Percentiles rank a stretch among this genome's conserved stretches.
These are phyloP conservation scores for Escovopsis sp. DNA, from an alignment of 2,329 filamentous ascomycete genomes.

Conservation along the genomic window DNA sequence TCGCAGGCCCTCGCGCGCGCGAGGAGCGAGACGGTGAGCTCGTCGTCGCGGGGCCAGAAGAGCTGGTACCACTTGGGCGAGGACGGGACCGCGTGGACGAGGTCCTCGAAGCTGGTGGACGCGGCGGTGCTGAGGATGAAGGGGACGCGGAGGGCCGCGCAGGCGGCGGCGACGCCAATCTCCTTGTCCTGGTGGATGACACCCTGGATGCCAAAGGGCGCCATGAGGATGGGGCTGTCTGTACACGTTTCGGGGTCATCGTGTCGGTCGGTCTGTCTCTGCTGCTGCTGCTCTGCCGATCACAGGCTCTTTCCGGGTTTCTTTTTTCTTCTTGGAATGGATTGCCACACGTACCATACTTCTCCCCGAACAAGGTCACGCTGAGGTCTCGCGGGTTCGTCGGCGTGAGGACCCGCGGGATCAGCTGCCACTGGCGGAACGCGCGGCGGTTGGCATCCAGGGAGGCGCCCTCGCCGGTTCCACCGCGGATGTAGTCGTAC, in stretches of 20 bases:
- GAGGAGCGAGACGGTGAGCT: conserved; percentile 50
- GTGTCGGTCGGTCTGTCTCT: too few species aligned
- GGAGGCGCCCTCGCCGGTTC: conserved; percentile 45
- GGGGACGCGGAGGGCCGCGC: conserved; percentile 44
- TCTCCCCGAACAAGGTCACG: conserved; percentile 36
- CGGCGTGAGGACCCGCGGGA: conserved; percentile 35
- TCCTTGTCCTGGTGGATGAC: conserved; percentile 55
- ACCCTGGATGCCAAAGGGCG: conserved; percentile 54
- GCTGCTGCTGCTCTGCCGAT: too few species aligned
- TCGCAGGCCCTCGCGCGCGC: conserved; percentile 44
- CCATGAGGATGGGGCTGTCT: conserved; percentile 35
- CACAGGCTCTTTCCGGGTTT: neutral
- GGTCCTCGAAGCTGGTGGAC: conserved; percentile 48
- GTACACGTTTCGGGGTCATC: conserved; percentile 10
- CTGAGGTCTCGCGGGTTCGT: conserved; percentile 31
- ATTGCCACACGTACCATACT: conserved; percentile 21
- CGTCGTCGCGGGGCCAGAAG: conserved; percentile 56
- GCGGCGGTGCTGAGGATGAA: conserved; percentile 55
- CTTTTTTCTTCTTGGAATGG: neutral
- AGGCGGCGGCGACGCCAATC: conserved; percentile 47
- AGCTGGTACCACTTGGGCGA: conserved; percentile 58
- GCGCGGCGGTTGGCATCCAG: conserved; percentile 44
- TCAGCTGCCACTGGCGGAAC: conserved; percentile 35
- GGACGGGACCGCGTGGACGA: conserved; percentile 41
- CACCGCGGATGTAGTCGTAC: conserved; percentile 48